Percentiles rank a stretch among this genome's conserved stretches.
These are phyloP conservation scores for Auriscalpium orientale DNA, from an alignment of 768 basidiomycete species.

Conservation along the genomic window DNA sequence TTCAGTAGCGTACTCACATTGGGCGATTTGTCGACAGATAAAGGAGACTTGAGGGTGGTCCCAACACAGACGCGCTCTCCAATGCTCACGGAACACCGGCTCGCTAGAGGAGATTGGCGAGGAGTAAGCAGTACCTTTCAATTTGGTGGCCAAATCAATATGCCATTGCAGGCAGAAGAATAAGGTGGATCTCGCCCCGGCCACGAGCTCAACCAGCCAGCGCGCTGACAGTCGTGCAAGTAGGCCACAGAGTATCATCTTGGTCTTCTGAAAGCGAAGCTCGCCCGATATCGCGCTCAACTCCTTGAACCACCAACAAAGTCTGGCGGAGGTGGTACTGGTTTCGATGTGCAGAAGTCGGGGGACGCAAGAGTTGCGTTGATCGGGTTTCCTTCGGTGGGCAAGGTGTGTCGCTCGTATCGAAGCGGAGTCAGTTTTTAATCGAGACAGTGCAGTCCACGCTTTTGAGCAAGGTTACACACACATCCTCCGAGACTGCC, in stretches of 20 bases:
- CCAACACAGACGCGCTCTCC: not conserved
- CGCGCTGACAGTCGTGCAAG: conserved; percentile 1
- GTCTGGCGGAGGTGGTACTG: conserved; percentile 70
- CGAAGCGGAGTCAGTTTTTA: not conserved
- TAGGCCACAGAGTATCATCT: conserved; percentile 94
- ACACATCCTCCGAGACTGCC: conserved; percentile 82
- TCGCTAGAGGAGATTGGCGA: conserved; percentile 90
- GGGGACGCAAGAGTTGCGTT: conserved; percentile 89
- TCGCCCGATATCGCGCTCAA: conserved; percentile 90
- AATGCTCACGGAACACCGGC: not conserved
- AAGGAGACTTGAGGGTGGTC: conserved; percentile 89
- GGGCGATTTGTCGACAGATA: conserved; percentile 50
- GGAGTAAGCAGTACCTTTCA: conserved; percentile 72
- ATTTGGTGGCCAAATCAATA: no score
- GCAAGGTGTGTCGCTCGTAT: conserved; percentile 45
- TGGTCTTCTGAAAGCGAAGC: conserved; percentile 88
- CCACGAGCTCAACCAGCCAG: not conserved
- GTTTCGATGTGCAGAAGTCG: conserved; percentile 82
- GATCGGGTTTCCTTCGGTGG: conserved; percentile 95
- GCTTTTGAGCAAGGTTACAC: conserved; percentile 83
- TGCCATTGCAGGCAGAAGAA: no score
- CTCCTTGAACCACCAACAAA: conserved; percentile 88
- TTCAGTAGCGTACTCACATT: not conserved
- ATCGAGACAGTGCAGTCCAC: conserved; percentile 55
- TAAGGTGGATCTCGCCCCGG: conserved; percentile 44